Evolutionary conservation across 2,329 filamentous ascomycete genomes (phyloP).

Genomic region (Leptoxyphium fumago): DNA sequence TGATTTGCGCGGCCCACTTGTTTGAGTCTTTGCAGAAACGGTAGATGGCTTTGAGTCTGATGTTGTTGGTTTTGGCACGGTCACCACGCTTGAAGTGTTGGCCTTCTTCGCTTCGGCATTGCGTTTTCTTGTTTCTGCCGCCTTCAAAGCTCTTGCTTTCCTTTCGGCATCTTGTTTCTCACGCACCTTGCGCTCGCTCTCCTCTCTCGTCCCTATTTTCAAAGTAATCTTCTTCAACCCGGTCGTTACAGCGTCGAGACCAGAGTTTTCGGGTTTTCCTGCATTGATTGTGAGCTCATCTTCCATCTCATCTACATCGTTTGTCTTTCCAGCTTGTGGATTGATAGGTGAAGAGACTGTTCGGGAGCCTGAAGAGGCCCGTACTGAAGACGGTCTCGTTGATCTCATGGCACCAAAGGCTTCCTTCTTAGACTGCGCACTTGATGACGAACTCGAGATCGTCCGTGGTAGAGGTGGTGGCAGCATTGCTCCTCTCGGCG

Average conservation of each 20-base stretch:
- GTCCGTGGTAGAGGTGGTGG: neutral
- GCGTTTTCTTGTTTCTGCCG: constrained; percentile 17
- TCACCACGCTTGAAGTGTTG: neutral
- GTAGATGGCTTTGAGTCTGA: neutral
- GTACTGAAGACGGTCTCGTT: too few species aligned
- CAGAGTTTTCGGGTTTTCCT: constrained; percentile 13
- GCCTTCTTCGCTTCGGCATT: constrained; percentile 19
- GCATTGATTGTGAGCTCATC: too few species aligned
- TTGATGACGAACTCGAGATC: neutral
- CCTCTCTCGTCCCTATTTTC: constrained; percentile 42
- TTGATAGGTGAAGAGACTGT: too few species aligned
- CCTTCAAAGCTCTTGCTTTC: constrained; percentile 17
- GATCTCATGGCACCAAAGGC: constrained; percentile 1
- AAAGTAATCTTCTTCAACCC: constrained; percentile 44
- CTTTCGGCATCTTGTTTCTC: constrained; percentile 31
- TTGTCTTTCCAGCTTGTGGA: too few species aligned
- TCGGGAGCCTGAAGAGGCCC: too few species aligned
- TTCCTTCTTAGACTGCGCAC: constrained; percentile 14
- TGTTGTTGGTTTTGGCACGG: neutral
- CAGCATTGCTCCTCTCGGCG: neutral
- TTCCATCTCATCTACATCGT: too few species aligned
- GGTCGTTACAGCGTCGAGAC: constrained; percentile 36
- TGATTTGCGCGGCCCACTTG: neutral
- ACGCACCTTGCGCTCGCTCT: constrained; percentile 31
- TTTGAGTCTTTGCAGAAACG: neutral